phyloP scores from a whole-genome alignment of 768 basidiomycete genomes.

The Lactarius sp. region DNA sequence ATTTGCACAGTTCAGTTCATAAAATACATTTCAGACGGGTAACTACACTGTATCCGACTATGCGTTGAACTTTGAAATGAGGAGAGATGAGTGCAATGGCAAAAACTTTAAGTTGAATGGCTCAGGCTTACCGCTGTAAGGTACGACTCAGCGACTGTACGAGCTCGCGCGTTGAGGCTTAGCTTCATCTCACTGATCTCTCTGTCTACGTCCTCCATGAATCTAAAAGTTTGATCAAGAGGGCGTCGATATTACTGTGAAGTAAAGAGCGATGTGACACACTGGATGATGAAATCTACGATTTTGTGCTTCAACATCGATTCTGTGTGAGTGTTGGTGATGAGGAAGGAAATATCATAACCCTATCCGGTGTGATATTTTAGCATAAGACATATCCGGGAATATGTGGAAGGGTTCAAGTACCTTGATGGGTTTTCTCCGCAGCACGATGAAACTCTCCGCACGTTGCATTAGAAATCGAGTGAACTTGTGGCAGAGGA shows the following conservation, averaged over 20 bases:
- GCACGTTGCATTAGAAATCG: constrained; percentile 99
- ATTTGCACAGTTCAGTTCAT: background rate
- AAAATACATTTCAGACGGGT: constrained; percentile 21
- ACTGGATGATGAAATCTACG: constrained; percentile 99
- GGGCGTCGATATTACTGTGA: constrained; percentile 4
- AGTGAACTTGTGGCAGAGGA: constrained; percentile 96
- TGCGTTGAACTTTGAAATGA: constrained; percentile 27
- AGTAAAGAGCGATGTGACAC: constrained; percentile 7
- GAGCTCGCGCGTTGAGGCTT: constrained; percentile 89
- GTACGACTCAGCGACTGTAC: constrained; percentile 97
- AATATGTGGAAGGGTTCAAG: constrained; percentile 28
- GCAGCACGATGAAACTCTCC: constrained; percentile 93
- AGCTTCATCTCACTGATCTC: constrained; percentile 99
- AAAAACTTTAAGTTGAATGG: constrained; percentile 5
- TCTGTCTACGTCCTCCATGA: constrained; percentile 99
- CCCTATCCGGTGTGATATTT: constrained; percentile 48
- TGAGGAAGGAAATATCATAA: constrained; percentile 97
- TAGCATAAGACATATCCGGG: background rate
- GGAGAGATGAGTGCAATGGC: background rate
- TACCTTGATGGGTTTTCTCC: constrained; percentile 89
- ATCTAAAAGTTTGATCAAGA: constrained; percentile 41
- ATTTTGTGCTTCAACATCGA: constrained; percentile 99
- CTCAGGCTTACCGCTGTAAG: constrained; percentile 66
- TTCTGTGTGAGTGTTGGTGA: constrained; percentile 94
- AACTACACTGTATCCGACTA: constrained; percentile 20